These are phyloP conservation scores for Tylopilus cervinicoccineus DNA, from an alignment of 768 basidiomycete species.

Conservation along the genomic window DNA sequence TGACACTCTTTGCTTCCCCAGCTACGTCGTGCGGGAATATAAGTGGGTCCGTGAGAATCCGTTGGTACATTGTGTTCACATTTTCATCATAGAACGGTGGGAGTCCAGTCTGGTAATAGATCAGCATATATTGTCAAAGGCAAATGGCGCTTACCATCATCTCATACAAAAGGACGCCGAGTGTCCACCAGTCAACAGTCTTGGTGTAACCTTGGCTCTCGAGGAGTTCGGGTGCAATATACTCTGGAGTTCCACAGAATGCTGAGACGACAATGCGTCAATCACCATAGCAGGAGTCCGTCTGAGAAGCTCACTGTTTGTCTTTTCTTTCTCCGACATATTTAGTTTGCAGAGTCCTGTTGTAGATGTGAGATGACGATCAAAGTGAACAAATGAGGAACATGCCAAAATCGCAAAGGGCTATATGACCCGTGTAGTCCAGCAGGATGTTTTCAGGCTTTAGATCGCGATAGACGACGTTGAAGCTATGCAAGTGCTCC, in stretches of 20 bases:
- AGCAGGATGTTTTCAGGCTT: conserved; percentile 98
- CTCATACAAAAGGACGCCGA: conserved; percentile 94
- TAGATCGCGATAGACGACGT: conserved; percentile 96
- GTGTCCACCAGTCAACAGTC: conserved; percentile 99
- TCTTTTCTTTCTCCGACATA: conserved; percentile 97
- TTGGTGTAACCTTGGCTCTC: conserved; percentile 97
- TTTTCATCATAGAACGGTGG: conserved; percentile 99
- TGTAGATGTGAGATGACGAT: not conserved
- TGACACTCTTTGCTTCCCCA: conserved; percentile 82
- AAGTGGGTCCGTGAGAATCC: conserved; percentile 91
- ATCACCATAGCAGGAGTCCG: not conserved
- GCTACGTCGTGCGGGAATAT: conserved; percentile 88
- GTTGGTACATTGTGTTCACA: conserved; percentile 96
- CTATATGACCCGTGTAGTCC: conserved; percentile 97
- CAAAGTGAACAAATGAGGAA: not conserved
- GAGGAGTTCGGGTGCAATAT: conserved; percentile 95
- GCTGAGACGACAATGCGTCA: conserved; percentile 40
- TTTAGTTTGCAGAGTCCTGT: conserved; percentile 87
- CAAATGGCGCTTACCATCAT: conserved; percentile 66
- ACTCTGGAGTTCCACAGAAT: conserved; percentile 98
- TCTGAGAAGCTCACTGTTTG: conserved; percentile 64
- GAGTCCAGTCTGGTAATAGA: conserved; percentile 67
- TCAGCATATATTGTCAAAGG: conserved; percentile 3
- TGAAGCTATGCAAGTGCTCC: conserved; percentile 95
- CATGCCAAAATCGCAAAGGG: conserved; percentile 91